These are phyloP conservation scores for Apostasia ramifera DNA, from an alignment of 106 monocot species.

Conservation along the genomic window DNA sequence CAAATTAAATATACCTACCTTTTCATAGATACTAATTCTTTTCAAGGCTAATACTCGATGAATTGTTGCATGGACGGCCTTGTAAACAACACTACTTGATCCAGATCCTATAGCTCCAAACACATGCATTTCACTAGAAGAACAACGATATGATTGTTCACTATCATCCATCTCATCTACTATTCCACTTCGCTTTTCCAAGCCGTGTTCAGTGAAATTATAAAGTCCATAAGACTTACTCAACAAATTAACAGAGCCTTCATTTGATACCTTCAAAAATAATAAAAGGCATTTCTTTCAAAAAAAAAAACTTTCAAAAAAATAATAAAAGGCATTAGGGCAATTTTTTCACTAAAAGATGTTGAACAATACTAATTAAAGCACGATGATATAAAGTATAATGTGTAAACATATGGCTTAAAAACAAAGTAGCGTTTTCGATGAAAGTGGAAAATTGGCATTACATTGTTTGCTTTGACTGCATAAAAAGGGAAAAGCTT, in stretches of 20 bases:
- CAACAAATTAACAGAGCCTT: conserved; percentile 84
- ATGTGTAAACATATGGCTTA: not conserved
- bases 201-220: conserved; percentile 84
- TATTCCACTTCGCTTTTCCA: conserved; percentile 62
- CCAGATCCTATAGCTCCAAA: conserved; percentile 97
- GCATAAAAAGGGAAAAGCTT: no score
- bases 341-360: not conserved
- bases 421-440: not conserved
- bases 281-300: not conserved
- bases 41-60: conserved; percentile 89
- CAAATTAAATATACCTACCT: conserved; percentile 34
- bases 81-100: conserved; percentile 89
- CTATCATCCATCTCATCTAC: conserved; percentile 40
- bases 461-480: no score
- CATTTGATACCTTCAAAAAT: conserved; percentile 67
- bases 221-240: conserved; percentile 86
- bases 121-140: conserved; percentile 87
- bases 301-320: not conserved
- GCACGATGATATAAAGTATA: not conserved
- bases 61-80: conserved; percentile 74
- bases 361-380: not conserved
- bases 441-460: no score
- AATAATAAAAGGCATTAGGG: not conserved
- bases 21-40: conserved; percentile 91
- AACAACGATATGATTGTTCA: conserved; percentile 82